These are phyloP conservation scores for Plasmodium vinckei DNA, from an alignment of 169 alveolate species.

Conservation along the genomic window DNA sequence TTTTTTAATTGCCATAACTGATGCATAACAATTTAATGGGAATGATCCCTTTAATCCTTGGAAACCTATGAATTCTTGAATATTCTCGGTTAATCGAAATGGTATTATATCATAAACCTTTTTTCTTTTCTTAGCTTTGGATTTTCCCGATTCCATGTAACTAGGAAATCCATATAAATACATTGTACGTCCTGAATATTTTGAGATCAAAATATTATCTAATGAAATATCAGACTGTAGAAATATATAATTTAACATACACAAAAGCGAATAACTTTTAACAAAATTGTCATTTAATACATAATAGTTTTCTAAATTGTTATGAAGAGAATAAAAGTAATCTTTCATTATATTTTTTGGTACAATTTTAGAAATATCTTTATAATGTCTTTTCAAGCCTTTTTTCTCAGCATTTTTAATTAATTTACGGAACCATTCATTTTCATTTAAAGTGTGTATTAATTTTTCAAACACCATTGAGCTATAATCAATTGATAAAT, in stretches of 20 bases:
- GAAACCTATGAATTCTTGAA: slow-evolving; percentile 61
- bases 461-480: slow-evolving; percentile 52
- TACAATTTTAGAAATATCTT: slow-evolving; percentile 55
- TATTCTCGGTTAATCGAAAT: slow-evolving; percentile 60
- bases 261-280: slow-evolving; percentile 39
- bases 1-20: slow-evolving; percentile 70
- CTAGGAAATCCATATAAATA: slow-evolving; percentile 54
- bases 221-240: slow-evolving; percentile 28
- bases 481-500: not conserved
- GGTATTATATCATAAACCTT: slow-evolving; percentile 22
- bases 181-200: slow-evolving; percentile 41
- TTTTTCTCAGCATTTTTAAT: slow-evolving; percentile 28
- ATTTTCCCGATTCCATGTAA: slow-evolving; percentile 14
- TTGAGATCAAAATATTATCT: slow-evolving; percentile 45
- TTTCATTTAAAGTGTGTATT: slow-evolving; percentile 18
- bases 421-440: slow-evolving; percentile 40
- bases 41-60: slow-evolving; percentile 61
- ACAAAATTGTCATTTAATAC: slow-evolving; percentile 33
- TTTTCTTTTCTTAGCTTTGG: not conserved
- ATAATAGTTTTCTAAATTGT: slow-evolving; percentile 39
- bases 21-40: slow-evolving; percentile 49
- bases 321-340: slow-evolving; percentile 56
- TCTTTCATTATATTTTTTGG: slow-evolving; percentile 55
- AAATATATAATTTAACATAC: slow-evolving; percentile 71
- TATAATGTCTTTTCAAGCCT: slow-evolving; percentile 35